Base-by-base conservation (phyloP, 169 alveolate species). In the Plasmodium billcollinsi region DNA sequence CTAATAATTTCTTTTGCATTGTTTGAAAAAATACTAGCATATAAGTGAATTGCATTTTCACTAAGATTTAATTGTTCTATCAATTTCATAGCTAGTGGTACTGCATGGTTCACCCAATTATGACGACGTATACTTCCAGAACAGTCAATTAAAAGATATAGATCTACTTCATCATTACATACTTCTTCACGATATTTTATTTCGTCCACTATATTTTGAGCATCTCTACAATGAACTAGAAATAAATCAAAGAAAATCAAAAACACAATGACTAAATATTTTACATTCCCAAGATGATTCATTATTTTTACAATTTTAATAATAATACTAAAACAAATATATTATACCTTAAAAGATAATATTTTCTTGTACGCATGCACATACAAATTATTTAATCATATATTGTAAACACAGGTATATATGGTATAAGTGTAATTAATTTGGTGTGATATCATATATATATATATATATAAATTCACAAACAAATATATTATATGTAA, bases 91-190 rank as follows among this genome's bases (percentile, higher is more conserved):
- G 73, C 20, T 73, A 71, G 45, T 26, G 92, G 92, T 15, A 58
- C 50, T 14, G 72, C 70, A 14, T n/a, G 9, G 5, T 9, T 1
- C 18, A 21, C 18, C 92, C 92, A 86, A 45, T 86, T 86, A 11
- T 24, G 0, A 20, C 49, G 43, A 7, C 88, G 78, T 26, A 86
- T 86, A 86, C 92, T 86, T 50, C 88, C 80, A 1, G 92, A 86
- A 9, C 78, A 66, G 24, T 86, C 92, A 14, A 86, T 9, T 72
- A 86, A 43, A 33, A 86, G 8, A 21, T 86, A 58, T 2, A 86
- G 14, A 50, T 86, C 92, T n/a, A 86, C 69, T 1, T 29, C 20
- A 43, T 86, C 92, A 24, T 50, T 71, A 72, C 92, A 86, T 59
- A 61, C 88, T 86, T 86, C 50, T 45, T 72, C 92, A 29, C 14